Conservation (phyloP, 2,329 filamentous ascomycete species). For the Stylonectria norvegica region DNA sequence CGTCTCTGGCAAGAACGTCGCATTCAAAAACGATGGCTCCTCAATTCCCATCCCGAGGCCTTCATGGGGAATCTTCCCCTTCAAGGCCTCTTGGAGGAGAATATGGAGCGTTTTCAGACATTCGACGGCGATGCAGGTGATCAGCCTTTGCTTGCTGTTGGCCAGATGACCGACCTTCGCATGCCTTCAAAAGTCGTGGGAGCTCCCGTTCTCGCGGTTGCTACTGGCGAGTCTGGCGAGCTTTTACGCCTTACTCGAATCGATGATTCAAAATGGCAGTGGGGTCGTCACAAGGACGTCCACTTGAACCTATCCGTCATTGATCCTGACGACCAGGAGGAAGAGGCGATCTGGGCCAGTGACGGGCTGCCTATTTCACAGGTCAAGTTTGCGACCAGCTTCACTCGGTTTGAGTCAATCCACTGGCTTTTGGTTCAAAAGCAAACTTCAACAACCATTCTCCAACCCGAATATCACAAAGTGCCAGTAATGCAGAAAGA, state of each 20-base stretch:
- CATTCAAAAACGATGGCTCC: constrained; percentile 48
- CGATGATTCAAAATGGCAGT: constrained; percentile 51
- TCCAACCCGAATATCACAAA: constrained; percentile 49
- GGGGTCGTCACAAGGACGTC: constrained; percentile 44
- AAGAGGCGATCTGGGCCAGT: constrained; percentile 52
- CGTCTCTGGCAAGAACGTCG: constrained; percentile 30
- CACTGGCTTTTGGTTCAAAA: constrained; percentile 56
- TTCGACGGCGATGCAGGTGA: constrained; percentile 23
- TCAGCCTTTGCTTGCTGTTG: constrained; percentile 49
- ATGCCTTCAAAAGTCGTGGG: constrained; percentile 22
- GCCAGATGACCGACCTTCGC: constrained; percentile 48
- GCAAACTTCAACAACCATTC: constrained; percentile 47
- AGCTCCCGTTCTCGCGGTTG: constrained; percentile 43
- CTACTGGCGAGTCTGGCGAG: constrained; percentile 56
- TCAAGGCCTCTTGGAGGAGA: constrained; percentile 35
- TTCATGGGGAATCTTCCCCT: constrained; percentile 37
- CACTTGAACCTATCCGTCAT: constrained; percentile 47
- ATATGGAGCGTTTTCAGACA: constrained; percentile 30
- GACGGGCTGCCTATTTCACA: constrained; percentile 48
- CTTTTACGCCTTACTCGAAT: constrained; percentile 54
- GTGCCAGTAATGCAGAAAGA: constrained; percentile 30
- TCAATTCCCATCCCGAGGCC: constrained; percentile 50
- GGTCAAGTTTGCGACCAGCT: constrained; percentile 47
- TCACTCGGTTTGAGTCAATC: constrained; percentile 34
- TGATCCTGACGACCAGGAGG: constrained; percentile 42